These are phyloP conservation scores for Citrus medica DNA, from an alignment of 345 rosid species.

Conservation along the genomic window DNA sequence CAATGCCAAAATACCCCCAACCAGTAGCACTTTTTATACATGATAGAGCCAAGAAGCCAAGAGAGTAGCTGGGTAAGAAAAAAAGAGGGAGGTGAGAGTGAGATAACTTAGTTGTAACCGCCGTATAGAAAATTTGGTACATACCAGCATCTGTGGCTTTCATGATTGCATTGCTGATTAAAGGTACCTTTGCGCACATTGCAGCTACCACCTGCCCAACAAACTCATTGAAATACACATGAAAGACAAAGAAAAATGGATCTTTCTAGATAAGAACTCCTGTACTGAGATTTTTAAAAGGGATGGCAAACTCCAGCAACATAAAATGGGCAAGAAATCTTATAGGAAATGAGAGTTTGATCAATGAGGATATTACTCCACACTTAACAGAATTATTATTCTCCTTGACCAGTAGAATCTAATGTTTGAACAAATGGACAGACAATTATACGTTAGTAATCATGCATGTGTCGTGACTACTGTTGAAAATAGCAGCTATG, in stretches of 20 bases:
- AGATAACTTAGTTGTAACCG: neutral
- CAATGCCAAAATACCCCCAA: neutral
- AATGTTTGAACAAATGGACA: neutral
- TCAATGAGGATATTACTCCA: neutral
- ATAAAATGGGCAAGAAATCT: neutral
- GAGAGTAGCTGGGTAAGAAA: neutral
- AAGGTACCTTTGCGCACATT: slow-evolving; percentile 93
- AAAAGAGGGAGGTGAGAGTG: neutral
- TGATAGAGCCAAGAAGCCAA: neutral
- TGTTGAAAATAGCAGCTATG: no score
- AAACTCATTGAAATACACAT: slow-evolving; percentile 16
- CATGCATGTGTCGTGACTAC: neutral
- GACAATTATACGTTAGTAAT: neutral
- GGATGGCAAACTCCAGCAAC: neutral
- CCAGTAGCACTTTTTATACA: neutral
- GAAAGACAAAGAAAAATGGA: neutral
- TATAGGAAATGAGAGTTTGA: neutral
- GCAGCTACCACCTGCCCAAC: slow-evolving; percentile 78
- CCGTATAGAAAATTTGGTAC: slow-evolving; percentile 13
- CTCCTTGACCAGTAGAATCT: neutral
- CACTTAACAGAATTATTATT: neutral
- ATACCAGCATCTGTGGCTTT: slow-evolving; percentile 76
- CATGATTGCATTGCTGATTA: slow-evolving; percentile 77
- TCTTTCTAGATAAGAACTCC: neutral
- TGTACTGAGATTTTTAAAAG: neutral